Base-by-base conservation (phyloP, 2,329 filamentous ascomycete genomes). In the Nannizzia gypsea region DNA sequence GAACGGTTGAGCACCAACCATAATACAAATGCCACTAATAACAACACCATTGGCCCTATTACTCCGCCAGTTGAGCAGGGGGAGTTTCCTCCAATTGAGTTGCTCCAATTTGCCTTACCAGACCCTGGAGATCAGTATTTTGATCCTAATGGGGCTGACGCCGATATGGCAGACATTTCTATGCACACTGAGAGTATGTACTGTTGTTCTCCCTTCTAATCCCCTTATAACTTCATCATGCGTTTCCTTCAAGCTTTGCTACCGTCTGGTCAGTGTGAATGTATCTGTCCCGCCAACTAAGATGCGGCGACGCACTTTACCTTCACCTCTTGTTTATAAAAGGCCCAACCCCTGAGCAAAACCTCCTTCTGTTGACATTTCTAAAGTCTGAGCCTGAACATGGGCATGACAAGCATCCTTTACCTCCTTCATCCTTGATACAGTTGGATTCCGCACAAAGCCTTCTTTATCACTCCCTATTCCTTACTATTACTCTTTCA, bases 171-270 rank as follows among this genome's bases (percentile, higher is more conserved):
- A 42, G 60, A 52, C 15, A 22, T 55, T 6, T 60, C 60, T 26
- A 60, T 60, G 57, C 62, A 64, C 40, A 61, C 60, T 11, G 63
- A 63, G 59, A 64, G 63, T 64, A 64, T 63, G 63, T 28, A 61
- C 11, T 54, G n/a, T 31, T 22, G 28, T 40, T 64, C 62, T 62
- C 48, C 34, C 46, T 22, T 48, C 17, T 50, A 56, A 56, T 42
- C 6, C 34, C 26, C 42, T 34, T 26, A 31, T 13, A 3, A n/a
- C n/a, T 24, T 44, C 22, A 31, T n/a, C 3, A 17, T 4, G 24
- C 17, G 20, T 48, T 48, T 46, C 11, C 17, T 2, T 62, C 3
- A 38, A n/a, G 44, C 31, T 58, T 57, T 20, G 46, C 9, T 24
- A n/a, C 48, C 11, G 6, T n/a, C 48, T 31, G 6, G 11, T 3